Evolutionary conservation across 2,329 filamentous ascomycete genomes (phyloP).

Genomic region (Paraphoma sp.): DNA sequence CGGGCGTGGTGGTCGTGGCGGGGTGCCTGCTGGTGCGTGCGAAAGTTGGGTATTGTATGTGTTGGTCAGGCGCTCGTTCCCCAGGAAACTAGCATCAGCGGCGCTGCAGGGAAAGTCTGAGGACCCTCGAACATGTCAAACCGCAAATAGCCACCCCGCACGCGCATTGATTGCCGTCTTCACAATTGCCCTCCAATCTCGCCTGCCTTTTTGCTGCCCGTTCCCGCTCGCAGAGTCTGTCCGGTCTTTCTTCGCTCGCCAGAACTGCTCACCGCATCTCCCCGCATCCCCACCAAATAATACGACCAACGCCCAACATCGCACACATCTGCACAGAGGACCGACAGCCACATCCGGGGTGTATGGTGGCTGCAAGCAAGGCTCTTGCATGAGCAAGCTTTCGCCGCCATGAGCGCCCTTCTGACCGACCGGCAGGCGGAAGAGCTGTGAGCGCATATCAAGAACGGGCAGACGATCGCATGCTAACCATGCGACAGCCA

Average conservation of each 20-base stretch:
- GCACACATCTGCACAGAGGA: neutral
- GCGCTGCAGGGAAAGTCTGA: slow-evolving; percentile 2
- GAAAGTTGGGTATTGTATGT: slow-evolving; percentile 3
- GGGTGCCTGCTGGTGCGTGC: slow-evolving; percentile 1
- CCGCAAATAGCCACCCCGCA: slow-evolving; percentile 4
- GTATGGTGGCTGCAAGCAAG: slow-evolving; percentile 39
- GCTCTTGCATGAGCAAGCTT: slow-evolving; percentile 25
- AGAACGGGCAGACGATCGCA: neutral
- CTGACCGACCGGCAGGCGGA: slow-evolving; percentile 83
- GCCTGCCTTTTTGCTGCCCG: neutral
- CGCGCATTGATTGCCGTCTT: slow-evolving; percentile 1
- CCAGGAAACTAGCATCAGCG: slow-evolving; percentile 5
- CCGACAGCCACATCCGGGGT: slow-evolving; percentile 11
- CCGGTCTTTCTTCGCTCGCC: neutral
- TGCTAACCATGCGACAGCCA: slow-evolving; percentile 63
- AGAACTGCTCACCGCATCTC: slow-evolving; percentile 17
- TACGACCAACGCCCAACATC: slow-evolving; percentile 4
- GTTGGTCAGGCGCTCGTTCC: slow-evolving; percentile 9
- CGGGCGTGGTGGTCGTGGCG: neutral
- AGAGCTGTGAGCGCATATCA: slow-evolving; percentile 71
- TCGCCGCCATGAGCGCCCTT: slow-evolving; percentile 71
- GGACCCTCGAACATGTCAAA: neutral
- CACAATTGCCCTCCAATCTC: neutral
- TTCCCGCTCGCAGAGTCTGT: neutral
- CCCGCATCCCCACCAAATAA: slow-evolving; percentile 4